These are phyloP conservation scores for Fusarium fracticaudum DNA, from an alignment of 2,329 filamentous ascomycete genomes.

Conservation along the genomic window DNA sequence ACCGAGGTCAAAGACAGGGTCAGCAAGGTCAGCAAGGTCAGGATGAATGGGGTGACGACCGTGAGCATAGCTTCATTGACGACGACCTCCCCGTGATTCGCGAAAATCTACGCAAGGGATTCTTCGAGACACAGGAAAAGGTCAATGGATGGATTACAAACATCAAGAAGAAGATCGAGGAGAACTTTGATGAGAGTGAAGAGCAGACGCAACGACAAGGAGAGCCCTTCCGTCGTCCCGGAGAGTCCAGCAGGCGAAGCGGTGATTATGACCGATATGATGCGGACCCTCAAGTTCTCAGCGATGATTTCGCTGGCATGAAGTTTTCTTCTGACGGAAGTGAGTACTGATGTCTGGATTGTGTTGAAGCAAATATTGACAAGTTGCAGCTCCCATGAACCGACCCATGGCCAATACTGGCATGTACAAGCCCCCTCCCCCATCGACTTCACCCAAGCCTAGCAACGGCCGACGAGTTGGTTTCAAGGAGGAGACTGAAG, in stretches of 20 bases:
- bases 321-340: constrained; percentile 70
- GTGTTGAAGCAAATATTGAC: constrained; percentile 25
- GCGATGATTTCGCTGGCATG: constrained; percentile 85
- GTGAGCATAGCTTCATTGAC: constrained; percentile 91
- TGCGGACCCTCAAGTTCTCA: constrained; percentile 88
- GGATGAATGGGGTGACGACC: constrained; percentile 62
- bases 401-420: constrained; percentile 79
- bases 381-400: constrained; percentile 50
- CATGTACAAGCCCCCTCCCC: constrained; percentile 76
- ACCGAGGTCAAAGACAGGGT: constrained; percentile 54
- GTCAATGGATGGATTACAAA: constrained; percentile 93
- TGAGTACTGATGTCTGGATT: constrained; percentile 51
- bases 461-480: constrained; percentile 63
- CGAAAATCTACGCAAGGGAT: constrained; percentile 93
- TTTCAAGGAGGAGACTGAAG: constrained; percentile 74
- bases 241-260: constrained; percentile 74
- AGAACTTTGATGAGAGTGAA: constrained; percentile 80
- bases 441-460: constrained; percentile 61
- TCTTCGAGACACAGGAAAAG: constrained; percentile 90
- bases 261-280: constrained; percentile 93
- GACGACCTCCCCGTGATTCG: constrained; percentile 94
- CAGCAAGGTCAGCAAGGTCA: constrained; percentile 42
- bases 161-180: constrained; percentile 92
- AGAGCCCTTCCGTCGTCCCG: constrained; percentile 59
- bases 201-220: constrained; percentile 48